phyloP scores from a whole-genome alignment of 148 eudicot species.

The Pouteria glomerata region DNA sequence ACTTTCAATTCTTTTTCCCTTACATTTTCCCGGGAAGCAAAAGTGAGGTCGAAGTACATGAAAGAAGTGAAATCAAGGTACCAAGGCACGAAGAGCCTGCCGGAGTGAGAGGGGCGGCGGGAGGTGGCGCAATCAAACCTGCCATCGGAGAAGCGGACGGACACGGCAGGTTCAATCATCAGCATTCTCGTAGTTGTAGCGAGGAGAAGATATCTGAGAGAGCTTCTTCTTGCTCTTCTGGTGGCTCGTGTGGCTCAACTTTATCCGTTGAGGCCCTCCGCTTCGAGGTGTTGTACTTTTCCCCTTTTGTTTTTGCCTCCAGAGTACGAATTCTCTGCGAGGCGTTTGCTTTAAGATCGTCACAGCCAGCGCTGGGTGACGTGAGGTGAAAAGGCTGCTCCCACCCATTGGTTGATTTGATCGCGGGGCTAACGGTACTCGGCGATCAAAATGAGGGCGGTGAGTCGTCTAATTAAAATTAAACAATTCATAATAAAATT shows the following conservation, averaged over 20 bases:
- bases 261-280: slow-evolving; percentile 12
- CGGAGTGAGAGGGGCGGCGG: slow-evolving; percentile 42
- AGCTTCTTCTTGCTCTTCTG: not conserved
- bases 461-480: too few species aligned
- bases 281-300: not conserved
- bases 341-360: not conserved
- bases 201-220: not conserved
- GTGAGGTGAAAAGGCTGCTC: not conserved
- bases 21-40: not conserved
- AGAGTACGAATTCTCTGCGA: not conserved
- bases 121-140: slow-evolving; percentile 17
- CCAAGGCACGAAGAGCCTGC: slow-evolving; percentile 29
- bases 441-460: too few species aligned
- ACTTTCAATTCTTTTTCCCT: not conserved
- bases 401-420: too few species aligned
- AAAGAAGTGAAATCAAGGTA: not conserved
- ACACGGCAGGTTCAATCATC: slow-evolving; percentile 48
- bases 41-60: not conserved
- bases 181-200: slow-evolving; percentile 25
- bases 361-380: not conserved
- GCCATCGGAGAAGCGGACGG: slow-evolving; percentile 41
- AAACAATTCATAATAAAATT: too few species aligned
- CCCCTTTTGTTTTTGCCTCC: too few species aligned
- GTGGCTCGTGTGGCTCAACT: slow-evolving; percentile 5
- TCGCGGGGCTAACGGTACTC: too few species aligned